Evolutionary conservation across 306 rosid species (phyloP), one percentile per base, ranked within the genome.

Genomic region (Cicer cuneatum): DNA sequence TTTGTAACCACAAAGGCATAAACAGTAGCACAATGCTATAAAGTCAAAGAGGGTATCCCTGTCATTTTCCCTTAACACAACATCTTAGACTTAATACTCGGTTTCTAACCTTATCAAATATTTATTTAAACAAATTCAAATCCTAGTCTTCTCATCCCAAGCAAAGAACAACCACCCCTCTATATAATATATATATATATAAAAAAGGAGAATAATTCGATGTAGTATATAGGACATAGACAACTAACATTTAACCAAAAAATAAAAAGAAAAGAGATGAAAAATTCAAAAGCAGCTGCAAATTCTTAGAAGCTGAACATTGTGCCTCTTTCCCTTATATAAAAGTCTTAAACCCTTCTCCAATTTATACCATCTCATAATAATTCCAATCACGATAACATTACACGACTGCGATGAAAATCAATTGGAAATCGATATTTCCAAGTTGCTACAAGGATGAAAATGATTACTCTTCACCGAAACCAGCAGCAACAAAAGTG

Each of bases 391-490:
- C 43, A 54, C 21, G 84, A 69, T 18, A 80, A 7, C 38, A 19
- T 11, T 33, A 6, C n/a, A 59, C 75, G 81, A 47, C 47, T 10
- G 82, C 40, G 19, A 86, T 74, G 87, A 89, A 73, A 51, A 6
- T 82, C 33, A 54, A 75, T 7, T 83, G 87, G 90, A 74, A 82
- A 53, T 83, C 88, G 1, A 12, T 88, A n/a, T 61, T 94, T 5
- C 83, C 86, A n/a, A 65, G 83, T 47, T 93, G 97, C 66, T 93
- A 74, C 71, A 84, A 64, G 65, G 64, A 71, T 6, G 90, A 59
- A 59, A 42, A 67, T 5, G 90, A 80, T 1, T 47, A 3, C 71
- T 80, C 62, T 14, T 39, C 86, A 1, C 40, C 86, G 0, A 73
- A 77, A 77, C 69, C 86, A 12, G 78, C 79, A 71, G 85, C 85